A percentile compares a stretch with the other conserved stretches of the same genome.
These are phyloP conservation scores for Articulospora tetracladia DNA, from an alignment of 495 filamentous ascomycete species.

Conservation along the genomic window DNA sequence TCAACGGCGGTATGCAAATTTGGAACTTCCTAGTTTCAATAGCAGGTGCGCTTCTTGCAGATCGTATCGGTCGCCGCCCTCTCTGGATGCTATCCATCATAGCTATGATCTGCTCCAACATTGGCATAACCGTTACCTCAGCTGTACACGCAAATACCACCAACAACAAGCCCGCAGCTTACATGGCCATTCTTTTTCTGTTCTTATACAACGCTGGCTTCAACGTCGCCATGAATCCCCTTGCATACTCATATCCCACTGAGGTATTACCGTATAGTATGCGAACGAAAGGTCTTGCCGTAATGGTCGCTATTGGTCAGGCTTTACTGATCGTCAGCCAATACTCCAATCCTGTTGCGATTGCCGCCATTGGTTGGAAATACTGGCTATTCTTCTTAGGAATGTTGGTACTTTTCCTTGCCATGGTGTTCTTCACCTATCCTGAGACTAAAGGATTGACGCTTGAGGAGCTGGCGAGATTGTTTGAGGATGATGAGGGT, in stretches of 20 bases:
- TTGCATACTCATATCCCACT: slow-evolving; percentile 22
- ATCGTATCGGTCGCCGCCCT: slow-evolving; percentile 5
- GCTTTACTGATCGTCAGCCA: slow-evolving; percentile 25
- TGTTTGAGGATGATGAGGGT: slow-evolving; percentile 45
- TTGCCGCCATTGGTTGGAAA: slow-evolving; percentile 20
- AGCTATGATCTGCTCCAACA: slow-evolving; percentile 14
- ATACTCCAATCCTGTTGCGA: slow-evolving; percentile 30
- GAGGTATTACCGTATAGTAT: slow-evolving; percentile 40
- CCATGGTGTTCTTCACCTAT: slow-evolving; percentile 41
- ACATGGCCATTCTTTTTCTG: slow-evolving; percentile 29
- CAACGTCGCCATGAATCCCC: slow-evolving; percentile 28
- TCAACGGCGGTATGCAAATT: slow-evolving; percentile 21
- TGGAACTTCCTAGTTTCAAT: slow-evolving; percentile 14
- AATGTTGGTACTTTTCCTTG: not conserved
- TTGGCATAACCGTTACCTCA: slow-evolving; percentile 13
- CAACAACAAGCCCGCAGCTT: slow-evolving; percentile 3
- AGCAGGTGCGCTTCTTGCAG: slow-evolving; percentile 28
- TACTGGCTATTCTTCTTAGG: slow-evolving; percentile 7
- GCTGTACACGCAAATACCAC: slow-evolving; percentile 7
- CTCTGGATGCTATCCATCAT: slow-evolving; percentile 20
- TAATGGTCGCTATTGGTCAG: slow-evolving; percentile 7
- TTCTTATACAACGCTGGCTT: slow-evolving; percentile 30
- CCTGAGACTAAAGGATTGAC: slow-evolving; percentile 46
- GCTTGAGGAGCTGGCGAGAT: slow-evolving; percentile 45
- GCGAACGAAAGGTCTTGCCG: slow-evolving; percentile 27